Evolutionary conservation across 805 yeast genomes (phyloP), one percentile per base, ranked within the genome.

Genomic region (Huiozyma sinensis): DNA sequence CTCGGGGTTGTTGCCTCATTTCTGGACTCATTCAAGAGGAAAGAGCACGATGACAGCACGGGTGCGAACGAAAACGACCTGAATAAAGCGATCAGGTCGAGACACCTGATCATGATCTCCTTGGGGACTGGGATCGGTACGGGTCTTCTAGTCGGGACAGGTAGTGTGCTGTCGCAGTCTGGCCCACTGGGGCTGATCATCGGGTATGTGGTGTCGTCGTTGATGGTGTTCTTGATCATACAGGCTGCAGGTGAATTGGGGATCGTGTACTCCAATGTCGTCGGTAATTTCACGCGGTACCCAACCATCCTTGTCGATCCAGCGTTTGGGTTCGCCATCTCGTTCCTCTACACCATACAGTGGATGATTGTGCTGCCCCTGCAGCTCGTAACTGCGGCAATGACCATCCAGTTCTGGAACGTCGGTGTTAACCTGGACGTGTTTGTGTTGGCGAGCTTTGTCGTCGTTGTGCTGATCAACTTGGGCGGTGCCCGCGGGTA

Each of bases 51-150:
- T 5, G 33, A 13, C 28, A 40, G 32, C 10, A 29, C 40, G 28
- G 45, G 36, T 17, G 41, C 29, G 17, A 38, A 36, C 28, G 41
- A 43, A n/a, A 35, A 36, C 17, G 35, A 41, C 41, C 10, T 48
- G 28, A 33, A 41, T 9, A 37, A 49, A 8, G 29, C 48, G 7
- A 48, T 52, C 31, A 46, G 49, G 38, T 33, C 50, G 5, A 46
- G 57, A 11, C 58, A 55, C 38, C 39, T 48, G 17, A n/a, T 52
- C 17, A 45, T 53, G 50, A 55, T 83, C 72, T 79, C 84, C 41
- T 69, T 85, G 44, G 90, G 90, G 46, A 88, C 90, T 43, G 80
- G 89, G 34, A 79, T 85, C 47, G 95, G 95, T 53, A 80, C 90
- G 5, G 85, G 84, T 48, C 65, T 79, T 38, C 62, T 72, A 47